Base-by-base conservation (phyloP, 2,329 filamentous ascomycete species). In the Colletotrichum navitas region DNA sequence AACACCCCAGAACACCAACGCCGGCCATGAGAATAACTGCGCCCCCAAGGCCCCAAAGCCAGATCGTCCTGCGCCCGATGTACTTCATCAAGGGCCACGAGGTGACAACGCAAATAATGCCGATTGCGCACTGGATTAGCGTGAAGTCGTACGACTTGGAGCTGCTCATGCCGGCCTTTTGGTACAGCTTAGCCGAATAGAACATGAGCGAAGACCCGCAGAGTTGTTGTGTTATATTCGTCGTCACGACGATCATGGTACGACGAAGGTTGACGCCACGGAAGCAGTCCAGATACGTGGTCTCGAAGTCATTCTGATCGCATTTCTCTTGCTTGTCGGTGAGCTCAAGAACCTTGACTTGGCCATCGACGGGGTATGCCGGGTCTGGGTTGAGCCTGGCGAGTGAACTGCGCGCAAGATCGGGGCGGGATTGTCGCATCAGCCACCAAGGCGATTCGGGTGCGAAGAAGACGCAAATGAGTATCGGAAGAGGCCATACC, bases 201-300 rank as follows among this genome's bases (percentile, higher is more conserved):
- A 83, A 83, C 34, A 86, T 86, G 76, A 89, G 86, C 2, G 85
- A 83, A 66, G 85, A 85, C 55, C 87, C 86, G 67, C 85, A 84
- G 2, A 87, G 78, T 68, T 87, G 87, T 73, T 88, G 87, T 18
- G 87, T 87, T 0, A 85, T 83, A 83, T 85, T 88, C 24, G 84
- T 83, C 82, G 87, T 85, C 76, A 80, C 78, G 47, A 80, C 78
- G 43, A 83, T 81, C 74, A 82, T 81, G 7, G 81, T 83, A 47
- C 81, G 77, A 36, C 80, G 79, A 21, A 75, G 71, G 63, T 82
- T 79, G 36, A 72, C 74, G 21, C 78, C 78, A 29, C 72, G 75
- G 73, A 81, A 81, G 67, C 80, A 82, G 52, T 81, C 79, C 14
- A 75, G n/a, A 71, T 82, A 81, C 12, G 74, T 76, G 41, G 78